Percentiles rank a stretch among this genome's conserved stretches.
These are phyloP conservation scores for Eucalyptus marginata DNA, from an alignment of 345 rosid genomes.

Conservation along the genomic window DNA sequence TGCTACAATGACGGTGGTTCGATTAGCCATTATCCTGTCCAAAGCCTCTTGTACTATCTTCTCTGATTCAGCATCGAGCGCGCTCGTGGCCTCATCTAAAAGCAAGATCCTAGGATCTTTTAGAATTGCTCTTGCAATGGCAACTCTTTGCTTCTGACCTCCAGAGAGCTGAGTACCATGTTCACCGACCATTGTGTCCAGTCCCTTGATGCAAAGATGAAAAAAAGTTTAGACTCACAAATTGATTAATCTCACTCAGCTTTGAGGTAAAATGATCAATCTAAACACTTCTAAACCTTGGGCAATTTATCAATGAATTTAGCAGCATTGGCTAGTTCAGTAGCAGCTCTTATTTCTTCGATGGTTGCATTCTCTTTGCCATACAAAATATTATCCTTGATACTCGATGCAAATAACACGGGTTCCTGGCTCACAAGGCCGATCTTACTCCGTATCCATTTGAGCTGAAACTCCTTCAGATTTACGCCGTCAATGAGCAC, in stretches of 20 bases:
- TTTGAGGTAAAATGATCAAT: background rate
- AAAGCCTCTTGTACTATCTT: constrained; percentile 76
- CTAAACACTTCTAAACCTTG: constrained; percentile 1
- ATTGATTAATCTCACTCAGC: background rate
- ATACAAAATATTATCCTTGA: constrained; percentile 18
- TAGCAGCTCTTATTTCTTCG: constrained; percentile 15
- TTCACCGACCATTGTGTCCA: constrained; percentile 89
- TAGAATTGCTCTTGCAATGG: constrained; percentile 82
- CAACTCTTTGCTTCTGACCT: constrained; percentile 93
- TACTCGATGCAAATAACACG: constrained; percentile 14
- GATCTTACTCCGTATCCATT: constrained; percentile 19
- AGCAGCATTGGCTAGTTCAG: constrained; percentile 23
- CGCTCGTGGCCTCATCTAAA: constrained; percentile 87
- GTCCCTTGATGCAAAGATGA: constrained; percentile 12
- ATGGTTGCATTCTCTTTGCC: constrained; percentile 22
- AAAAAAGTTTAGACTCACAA: background rate
- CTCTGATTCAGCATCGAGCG: constrained; percentile 84
- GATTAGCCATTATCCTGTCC: constrained; percentile 61
- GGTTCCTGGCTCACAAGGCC: constrained; percentile 30
- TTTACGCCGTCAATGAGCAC: constrained; percentile 17
- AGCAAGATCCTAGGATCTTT: constrained; percentile 71
- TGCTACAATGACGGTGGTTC: constrained; percentile 76
- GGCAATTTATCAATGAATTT: constrained; percentile 28
- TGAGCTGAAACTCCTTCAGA: constrained; percentile 14
- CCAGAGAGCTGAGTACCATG: constrained; percentile 92